phyloP scores from a whole-genome alignment of 2,329 filamentous ascomycete species.

The Macroventuria anomochaeta region DNA sequence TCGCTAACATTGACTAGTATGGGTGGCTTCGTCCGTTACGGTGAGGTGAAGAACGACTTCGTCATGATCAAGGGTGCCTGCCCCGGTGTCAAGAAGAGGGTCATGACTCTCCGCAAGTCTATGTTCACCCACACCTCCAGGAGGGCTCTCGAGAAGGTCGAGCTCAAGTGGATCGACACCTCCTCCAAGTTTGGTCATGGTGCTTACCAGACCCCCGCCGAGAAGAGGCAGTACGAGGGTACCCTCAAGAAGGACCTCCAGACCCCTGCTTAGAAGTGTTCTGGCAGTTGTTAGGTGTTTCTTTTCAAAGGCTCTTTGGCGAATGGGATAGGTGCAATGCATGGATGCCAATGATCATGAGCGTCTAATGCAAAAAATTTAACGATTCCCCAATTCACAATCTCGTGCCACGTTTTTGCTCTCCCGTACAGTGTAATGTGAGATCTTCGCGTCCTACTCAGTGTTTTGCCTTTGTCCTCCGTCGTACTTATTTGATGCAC shows the following conservation, averaged over 20 bases:
- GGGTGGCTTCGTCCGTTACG: constrained; percentile 99
- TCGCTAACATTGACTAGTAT: constrained; percentile 67
- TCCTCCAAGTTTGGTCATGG: constrained; percentile 99
- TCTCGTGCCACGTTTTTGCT: not conserved
- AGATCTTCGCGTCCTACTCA: too few species aligned
- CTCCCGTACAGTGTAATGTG: not conserved
- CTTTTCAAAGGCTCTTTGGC: constrained; percentile 46
- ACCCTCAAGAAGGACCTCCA: constrained; percentile 98
- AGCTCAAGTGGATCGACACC: constrained; percentile 99
- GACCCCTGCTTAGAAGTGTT: constrained; percentile 58
- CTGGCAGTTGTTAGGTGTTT: constrained; percentile 37
- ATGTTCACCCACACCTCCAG: constrained; percentile 97
- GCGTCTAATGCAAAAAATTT: constrained; percentile 45
- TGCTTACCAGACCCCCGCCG: constrained; percentile 96
- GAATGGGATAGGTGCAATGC: constrained; percentile 47
- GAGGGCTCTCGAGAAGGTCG: constrained; percentile 97
- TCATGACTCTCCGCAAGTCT: constrained; percentile 98
- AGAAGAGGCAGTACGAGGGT: constrained; percentile 98
- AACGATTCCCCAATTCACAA: constrained; percentile 48
- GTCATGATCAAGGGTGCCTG: constrained; percentile 97
- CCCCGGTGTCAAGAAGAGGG: constrained; percentile 98
- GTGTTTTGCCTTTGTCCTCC: too few species aligned
- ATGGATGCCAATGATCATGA: constrained; percentile 42
- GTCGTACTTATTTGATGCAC: too few species aligned
- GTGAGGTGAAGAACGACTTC: constrained; percentile 99